Base-by-base conservation (phyloP, 768 basidiomycete genomes). In the Glaciozyma antarctica region DNA sequence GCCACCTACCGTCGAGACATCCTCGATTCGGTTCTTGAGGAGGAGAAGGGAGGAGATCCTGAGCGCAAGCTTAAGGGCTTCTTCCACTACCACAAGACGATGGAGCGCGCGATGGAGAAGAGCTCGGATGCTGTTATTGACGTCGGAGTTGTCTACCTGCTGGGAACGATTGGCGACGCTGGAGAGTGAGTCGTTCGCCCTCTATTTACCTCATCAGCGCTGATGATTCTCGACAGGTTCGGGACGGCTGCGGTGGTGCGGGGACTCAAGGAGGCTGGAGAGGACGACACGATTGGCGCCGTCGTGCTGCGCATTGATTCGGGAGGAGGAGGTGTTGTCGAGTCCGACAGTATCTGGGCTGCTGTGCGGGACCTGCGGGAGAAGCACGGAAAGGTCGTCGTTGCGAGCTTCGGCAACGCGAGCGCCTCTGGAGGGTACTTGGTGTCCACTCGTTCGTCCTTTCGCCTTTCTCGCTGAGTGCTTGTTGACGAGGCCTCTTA, bases 251-350 rank as follows among this genome's bases (percentile, higher is more conserved):
- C 69, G 4, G 71, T 73, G 19, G 66, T 73, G 3, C 60, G 70
- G 15, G 74, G 74, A 3, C 61, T 75, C 30, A 68, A 71, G 32
- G 71, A 75, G 61, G 74, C 73, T 0, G 74, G 66, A 41, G 69
- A 72, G 9, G 74, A 75, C 63, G 62, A 67, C 0, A 51, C 64
- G 30, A 70, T 73, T 60, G 69, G 69, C 30, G 71, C 73, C 13
- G 71, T 75, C 48, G 68, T 75, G 24, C 63, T 75, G 5, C 65
- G 74, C 21, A 67, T 75, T 56, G 74, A 75, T 56, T 66, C 66
- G 12, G 74, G 73, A 1, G 73, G 74, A 26, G 74, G 74, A 9
- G 66, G 66, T 3, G 74, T 73, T 30, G 65, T 73, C 58, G 73
- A 70, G 30, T 58, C 52, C 19, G 73, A 74, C 44, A 72, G 65